A percentile compares a stretch with the other conserved stretches of the same genome.
Evolutionary conservation across 2,329 filamentous ascomycete genomes (phyloP).

Genomic region (Aspergillus phoenicis): DNA sequence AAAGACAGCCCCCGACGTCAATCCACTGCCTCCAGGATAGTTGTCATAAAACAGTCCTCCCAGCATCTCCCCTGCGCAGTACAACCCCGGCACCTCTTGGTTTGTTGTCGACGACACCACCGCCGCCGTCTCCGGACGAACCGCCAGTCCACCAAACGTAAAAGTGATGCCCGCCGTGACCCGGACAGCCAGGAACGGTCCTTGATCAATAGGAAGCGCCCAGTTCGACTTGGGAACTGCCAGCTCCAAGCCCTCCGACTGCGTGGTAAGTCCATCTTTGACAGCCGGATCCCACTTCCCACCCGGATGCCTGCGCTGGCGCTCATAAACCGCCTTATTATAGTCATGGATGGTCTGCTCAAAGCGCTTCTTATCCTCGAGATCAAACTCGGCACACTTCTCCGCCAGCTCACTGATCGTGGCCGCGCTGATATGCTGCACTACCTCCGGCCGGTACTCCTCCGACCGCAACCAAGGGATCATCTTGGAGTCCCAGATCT

Average conservation of each 20-base stretch:
- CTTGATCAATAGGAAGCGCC: conserved; percentile 60
- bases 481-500: conserved; percentile 63
- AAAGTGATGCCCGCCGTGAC: conserved; percentile 69
- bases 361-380: conserved; percentile 52
- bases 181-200: conserved; percentile 65
- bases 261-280: conserved; percentile 64
- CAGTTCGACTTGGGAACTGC: conserved; percentile 65
- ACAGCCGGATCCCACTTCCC: conserved; percentile 61
- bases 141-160: conserved; percentile 66
- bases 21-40: conserved; percentile 64
- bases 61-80: conserved; percentile 67
- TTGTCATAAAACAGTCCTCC: conserved; percentile 66
- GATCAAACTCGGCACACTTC: conserved; percentile 50
- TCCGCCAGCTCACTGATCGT: conserved; percentile 60
- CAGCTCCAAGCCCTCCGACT: conserved; percentile 51
- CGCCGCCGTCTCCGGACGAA: conserved; percentile 57
- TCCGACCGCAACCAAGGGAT: conserved; percentile 59
- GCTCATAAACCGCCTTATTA: conserved; percentile 58
- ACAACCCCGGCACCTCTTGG: conserved; percentile 37
- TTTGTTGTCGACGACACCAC: conserved; percentile 53
- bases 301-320: conserved; percentile 49
- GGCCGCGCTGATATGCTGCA: conserved; percentile 54
- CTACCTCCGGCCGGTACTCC: conserved; percentile 64
- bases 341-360: conserved; percentile 57
- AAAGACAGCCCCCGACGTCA: conserved; percentile 63